Evolutionary conservation across 139 green algal genomes (phyloP), one percentile per base, ranked within the genome.

Genomic region (Coccomyxa sp.): DNA sequence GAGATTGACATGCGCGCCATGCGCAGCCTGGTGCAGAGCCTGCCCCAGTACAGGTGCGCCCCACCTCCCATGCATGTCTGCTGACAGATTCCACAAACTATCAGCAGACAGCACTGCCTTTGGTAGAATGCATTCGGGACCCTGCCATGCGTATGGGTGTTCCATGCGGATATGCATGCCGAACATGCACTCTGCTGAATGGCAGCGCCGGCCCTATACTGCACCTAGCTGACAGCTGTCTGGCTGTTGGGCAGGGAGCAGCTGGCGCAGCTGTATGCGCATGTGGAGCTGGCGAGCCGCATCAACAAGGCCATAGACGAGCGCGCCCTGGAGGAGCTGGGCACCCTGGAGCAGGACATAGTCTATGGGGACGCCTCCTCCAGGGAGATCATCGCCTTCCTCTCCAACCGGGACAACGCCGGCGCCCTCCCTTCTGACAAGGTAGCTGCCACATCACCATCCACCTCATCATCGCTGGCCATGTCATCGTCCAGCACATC

Each of bases 261-360:
- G 83, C 86, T 97, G 58, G 83, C 90, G 22, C 88, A 86, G 68
- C 85, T 99, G 78, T 84, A 74, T 7, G 80, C 95, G 44, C 96
- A 99, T 83, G 91, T 97, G 35, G 86, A 95, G 78, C 90, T 99
- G 29, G 89, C 87, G 18, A 87, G 78, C 44, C 84, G 89, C 71
- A 79, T 98, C 27, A 95, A 93, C 80, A 31, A 14, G 14, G 35
- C 34, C 37, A 89, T 93, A 31, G 90, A 94, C 7, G 79, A 80
- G 37, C 80, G 88, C 12, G 68, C 77, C n/a, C 86, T 99, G 71
- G 89, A 86, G 2, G 88, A 94, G 1, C 68, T 98, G 39, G 95
- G 95, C 7, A 91, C 92, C 79, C 78, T 98, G 83, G 95, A 99
- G 82, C 95, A 99, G 89, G 95, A 97, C 83, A 68, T 99, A 44